Evolutionary conservation across 1,284 basidiomycete genomes (phyloP).

Genomic region (Cryptococcus hybrid): DNA sequence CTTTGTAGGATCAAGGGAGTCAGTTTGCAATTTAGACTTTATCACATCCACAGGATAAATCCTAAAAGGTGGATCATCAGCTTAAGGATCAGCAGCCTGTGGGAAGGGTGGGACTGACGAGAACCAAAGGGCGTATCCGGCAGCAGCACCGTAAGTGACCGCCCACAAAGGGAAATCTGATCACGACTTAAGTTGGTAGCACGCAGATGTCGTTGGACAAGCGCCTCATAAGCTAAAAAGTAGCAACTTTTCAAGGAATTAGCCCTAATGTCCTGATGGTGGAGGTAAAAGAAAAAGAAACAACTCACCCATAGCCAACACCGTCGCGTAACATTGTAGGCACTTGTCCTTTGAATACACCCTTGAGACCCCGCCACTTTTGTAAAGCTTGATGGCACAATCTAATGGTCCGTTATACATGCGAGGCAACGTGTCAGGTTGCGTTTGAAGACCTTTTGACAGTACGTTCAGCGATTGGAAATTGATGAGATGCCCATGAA

Average conservation of each 20-base stretch:
- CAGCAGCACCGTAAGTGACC: conserved; percentile 78
- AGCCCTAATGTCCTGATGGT: not conserved
- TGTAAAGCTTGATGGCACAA: conserved; percentile 76
- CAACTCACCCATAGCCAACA: conserved; percentile 64
- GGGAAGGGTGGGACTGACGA: conserved; percentile 22
- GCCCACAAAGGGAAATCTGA: conserved; percentile 74
- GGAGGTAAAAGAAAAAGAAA: not conserved
- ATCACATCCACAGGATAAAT: conserved; percentile 95
- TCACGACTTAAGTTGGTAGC: conserved; percentile 66
- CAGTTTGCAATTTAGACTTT: conserved; percentile 93
- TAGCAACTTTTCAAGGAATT: not conserved
- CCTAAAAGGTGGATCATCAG: conserved; percentile 43
- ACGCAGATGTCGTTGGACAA: conserved; percentile 81
- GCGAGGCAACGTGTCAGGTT: conserved; percentile 64
- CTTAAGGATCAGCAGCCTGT: conserved; percentile 63
- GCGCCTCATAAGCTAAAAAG: conserved; percentile 78
- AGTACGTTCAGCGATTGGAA: not conserved
- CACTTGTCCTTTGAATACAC: conserved; percentile 89
- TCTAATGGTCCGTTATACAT: conserved; percentile 80
- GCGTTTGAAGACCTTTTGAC: conserved; percentile 74
- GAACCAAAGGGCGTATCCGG: conserved; percentile 54
- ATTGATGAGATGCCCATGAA: not conserved
- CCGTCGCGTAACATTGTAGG: conserved; percentile 86
- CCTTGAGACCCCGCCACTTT: conserved; percentile 70
- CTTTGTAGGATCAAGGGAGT: conserved; percentile 70